phyloP scores from a whole-genome alignment of 345 rosid genomes.

The Draba incana region DNA sequence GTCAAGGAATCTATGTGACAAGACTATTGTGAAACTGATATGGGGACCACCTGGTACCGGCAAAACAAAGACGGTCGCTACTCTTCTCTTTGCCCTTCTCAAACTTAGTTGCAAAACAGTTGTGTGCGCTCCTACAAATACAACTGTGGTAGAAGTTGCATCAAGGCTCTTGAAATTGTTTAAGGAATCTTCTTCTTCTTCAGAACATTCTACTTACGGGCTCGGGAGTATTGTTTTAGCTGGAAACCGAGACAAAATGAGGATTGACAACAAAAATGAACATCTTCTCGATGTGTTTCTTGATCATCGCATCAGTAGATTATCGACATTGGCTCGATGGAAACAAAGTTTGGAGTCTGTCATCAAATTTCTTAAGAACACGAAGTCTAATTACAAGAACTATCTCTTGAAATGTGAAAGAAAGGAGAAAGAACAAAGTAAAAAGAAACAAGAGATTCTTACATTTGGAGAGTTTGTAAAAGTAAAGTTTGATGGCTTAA shows the following conservation, averaged over 20 bases:
- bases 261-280: constrained; percentile 27
- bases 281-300: constrained; percentile 42
- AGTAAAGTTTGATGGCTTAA: neutral
- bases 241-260: constrained; percentile 44
- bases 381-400: constrained; percentile 9
- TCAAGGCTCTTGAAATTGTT: constrained; percentile 33
- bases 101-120: constrained; percentile 41
- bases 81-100: constrained; percentile 42
- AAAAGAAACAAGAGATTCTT: constrained; percentile 13
- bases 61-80: constrained; percentile 49
- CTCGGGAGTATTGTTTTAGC: constrained; percentile 43
- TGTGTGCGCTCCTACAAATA: constrained; percentile 57
- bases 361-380: constrained; percentile 33
- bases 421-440: neutral
- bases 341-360: constrained; percentile 24
- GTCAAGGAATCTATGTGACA: neutral
- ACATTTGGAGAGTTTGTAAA: constrained; percentile 32
- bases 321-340: constrained; percentile 37
- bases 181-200: constrained; percentile 2
- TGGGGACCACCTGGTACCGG: constrained; percentile 67
- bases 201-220: constrained; percentile 32
- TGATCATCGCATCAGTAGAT: constrained; percentile 41
- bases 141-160: constrained; percentile 45
- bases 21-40: constrained; percentile 41
- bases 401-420: constrained; percentile 6